phyloP scores from a whole-genome alignment of 495 filamentous ascomycete species.

The Clohesyomyces aquaticus region DNA sequence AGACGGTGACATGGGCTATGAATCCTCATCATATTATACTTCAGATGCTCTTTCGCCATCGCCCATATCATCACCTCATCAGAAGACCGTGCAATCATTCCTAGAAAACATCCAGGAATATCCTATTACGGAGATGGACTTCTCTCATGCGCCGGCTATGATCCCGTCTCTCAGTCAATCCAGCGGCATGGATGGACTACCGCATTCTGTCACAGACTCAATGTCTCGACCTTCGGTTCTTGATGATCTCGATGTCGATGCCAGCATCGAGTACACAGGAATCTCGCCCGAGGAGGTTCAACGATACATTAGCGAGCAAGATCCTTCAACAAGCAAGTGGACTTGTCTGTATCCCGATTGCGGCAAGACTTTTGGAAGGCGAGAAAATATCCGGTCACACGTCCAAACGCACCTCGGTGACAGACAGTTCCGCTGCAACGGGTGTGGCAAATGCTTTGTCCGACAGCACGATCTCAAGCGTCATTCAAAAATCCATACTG shows the following conservation, averaged over 20 bases:
- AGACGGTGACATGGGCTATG: conserved; percentile 55
- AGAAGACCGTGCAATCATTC: conserved; percentile 31
- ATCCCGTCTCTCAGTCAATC: conserved; percentile 8
- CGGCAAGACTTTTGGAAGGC: conserved; percentile 81
- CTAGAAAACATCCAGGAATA: conserved; percentile 37
- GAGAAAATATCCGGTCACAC: conserved; percentile 97
- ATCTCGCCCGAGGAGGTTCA: conserved; percentile 87
- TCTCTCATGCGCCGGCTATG: conserved; percentile 26
- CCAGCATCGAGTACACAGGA: conserved; percentile 65
- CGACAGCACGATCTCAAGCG: conserved; percentile 96
- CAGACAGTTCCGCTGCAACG: conserved; percentile 85
- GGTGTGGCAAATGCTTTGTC: conserved; percentile 92
- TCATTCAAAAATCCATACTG: conserved; percentile 93
- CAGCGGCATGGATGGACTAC: conserved; percentile 4
- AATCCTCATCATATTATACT: conserved; percentile 45
- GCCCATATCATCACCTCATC: conserved; percentile 38
- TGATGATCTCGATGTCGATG: conserved; percentile 49
- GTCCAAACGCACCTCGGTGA: conserved; percentile 97
- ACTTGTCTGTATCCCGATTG: conserved; percentile 81
- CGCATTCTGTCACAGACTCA: conserved; percentile 43
- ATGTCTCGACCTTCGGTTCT: conserved; percentile 51
- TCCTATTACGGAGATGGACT: conserved; percentile 16
- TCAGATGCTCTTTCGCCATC: conserved; percentile 42
- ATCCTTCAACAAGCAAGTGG: conserved; percentile 77
- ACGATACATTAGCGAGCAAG: conserved; percentile 79